Evolutionary conservation across 768 basidiomycete genomes (phyloP).

Genomic region (Fomitopsis pulvina): DNA sequence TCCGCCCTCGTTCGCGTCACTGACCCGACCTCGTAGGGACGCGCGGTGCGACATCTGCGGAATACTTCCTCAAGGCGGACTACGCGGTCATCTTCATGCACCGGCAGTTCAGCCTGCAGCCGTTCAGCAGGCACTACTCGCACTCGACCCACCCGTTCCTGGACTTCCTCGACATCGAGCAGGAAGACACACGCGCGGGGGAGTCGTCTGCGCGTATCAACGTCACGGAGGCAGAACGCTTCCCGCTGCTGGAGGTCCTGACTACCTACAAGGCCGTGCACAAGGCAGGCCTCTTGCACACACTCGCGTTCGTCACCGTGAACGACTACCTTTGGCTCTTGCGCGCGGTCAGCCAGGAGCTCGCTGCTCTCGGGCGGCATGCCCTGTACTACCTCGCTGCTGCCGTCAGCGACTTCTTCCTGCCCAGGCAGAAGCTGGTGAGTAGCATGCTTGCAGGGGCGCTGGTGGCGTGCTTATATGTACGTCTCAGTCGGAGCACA

Average conservation of each 20-base stretch:
- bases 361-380: conserved; percentile 58
- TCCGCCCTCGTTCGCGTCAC: not conserved
- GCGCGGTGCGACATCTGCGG: conserved; percentile 93
- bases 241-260: conserved; percentile 65
- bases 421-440: conserved; percentile 88
- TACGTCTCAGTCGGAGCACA: conserved; percentile 80
- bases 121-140: conserved; percentile 96
- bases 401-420: conserved; percentile 96
- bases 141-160: conserved; percentile 98
- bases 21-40: conserved; percentile 62
- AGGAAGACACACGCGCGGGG: conserved; percentile 6
- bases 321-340: conserved; percentile 95
- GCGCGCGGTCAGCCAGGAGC: conserved; percentile 73
- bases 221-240: conserved; percentile 59
- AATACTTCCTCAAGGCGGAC: conserved; percentile 90
- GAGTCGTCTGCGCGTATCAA: conserved; percentile 32
- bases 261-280: conserved; percentile 78
- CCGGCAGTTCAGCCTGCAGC: conserved; percentile 94
- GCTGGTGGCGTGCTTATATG: not conserved
- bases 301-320: conserved; percentile 87
- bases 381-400: conserved; percentile 97
- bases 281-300: conserved; percentile 65
- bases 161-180: conserved; percentile 78
- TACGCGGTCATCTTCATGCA: conserved; percentile 99
- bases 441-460: conserved; percentile 19